Evolutionary conservation across 306 rosid genomes (phyloP).

Genomic region (Prunus davidiana): DNA sequence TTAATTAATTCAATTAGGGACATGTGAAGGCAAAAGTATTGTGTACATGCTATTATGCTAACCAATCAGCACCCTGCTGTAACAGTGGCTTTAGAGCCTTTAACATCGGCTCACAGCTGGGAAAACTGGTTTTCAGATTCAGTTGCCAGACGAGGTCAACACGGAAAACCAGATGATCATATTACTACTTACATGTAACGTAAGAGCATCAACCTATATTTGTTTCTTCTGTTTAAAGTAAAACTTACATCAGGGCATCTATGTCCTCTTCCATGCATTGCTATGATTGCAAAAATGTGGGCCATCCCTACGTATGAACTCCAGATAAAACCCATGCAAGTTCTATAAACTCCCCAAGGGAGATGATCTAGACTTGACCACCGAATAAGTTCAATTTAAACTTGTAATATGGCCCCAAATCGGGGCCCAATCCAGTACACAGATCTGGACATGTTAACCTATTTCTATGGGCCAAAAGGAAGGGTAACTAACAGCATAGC

Average conservation of each 20-base stretch:
- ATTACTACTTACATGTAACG: not conserved
- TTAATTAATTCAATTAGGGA: conserved; percentile 4
- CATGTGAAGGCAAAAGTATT: not conserved
- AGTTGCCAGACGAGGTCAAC: not conserved
- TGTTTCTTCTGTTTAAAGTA: too few species aligned
- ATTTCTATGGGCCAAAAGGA: not conserved
- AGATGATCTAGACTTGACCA: too few species aligned
- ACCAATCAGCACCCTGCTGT: too few species aligned
- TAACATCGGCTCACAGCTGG: too few species aligned
- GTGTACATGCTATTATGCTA: not conserved
- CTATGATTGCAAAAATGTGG: not conserved
- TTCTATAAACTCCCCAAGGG: not conserved
- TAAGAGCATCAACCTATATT: not conserved
- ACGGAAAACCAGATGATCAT: not conserved
- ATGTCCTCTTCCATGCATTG: conserved; percentile 4
- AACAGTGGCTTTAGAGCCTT: too few species aligned
- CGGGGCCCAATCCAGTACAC: not conserved
- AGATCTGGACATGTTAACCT: not conserved
- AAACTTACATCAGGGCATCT: not conserved
- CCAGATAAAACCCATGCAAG: not conserved
- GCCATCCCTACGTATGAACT: not conserved
- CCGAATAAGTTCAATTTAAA: too few species aligned
- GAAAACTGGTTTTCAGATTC: not conserved
- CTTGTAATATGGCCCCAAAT: not conserved
- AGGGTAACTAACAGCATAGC: not conserved